Base-by-base conservation (phyloP, 2,329 filamentous ascomycete genomes). In the Myriosclerotinia curreyana region DNA sequence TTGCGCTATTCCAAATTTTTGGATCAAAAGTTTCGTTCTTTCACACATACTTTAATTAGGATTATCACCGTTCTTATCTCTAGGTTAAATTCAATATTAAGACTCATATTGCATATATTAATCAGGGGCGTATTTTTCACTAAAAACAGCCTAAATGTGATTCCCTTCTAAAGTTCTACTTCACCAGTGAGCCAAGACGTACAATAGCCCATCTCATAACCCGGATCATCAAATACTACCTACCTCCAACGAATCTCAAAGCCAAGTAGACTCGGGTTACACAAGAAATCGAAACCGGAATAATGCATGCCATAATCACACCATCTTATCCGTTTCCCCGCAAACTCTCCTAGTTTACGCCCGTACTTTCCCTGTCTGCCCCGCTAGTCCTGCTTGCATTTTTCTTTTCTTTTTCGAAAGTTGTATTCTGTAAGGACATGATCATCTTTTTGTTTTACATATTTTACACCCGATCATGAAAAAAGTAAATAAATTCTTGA, bases 11-110 rank as follows among this genome's bases (percentile, higher is more conserved):
- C n/a, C 28, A 48, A 4, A 22, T 25, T 40, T 40, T 48, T 28
- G 36, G 28, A 40, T 38, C 6, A 60, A 60, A 34, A 51, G 2
- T 48, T 49, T 49, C 34, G 22, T 48, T 50, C 17, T 22, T 50
- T 49, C n/a, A 11, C 31, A 49, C 44, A 46, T 50, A 63, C 44
- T 63, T 42, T n/a, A 63, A 49, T n/a, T n/a, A 50, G 44, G 20
- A 59, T 50, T 25, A 63, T 58, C 34, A 59, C 44, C 20, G 8
- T n/a, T 44, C 42, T 50, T 51, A 52, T 51, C 22, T 61, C 22
- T 25, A 34, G 48, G 25, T n/a, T 44, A 34, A 11, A 40, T 25
- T 25, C 12, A 11, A 40, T 42, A 28, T 31, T 17, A 15, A 58
- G n/a, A 31, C 22, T 48, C 31, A 56, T 25, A 48, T 49, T 20